Percentiles rank a stretch among this genome's conserved stretches.
These are phyloP conservation scores for Hibiscus mutabilis DNA, from an alignment of 345 rosid genomes.

Conservation along the genomic window DNA sequence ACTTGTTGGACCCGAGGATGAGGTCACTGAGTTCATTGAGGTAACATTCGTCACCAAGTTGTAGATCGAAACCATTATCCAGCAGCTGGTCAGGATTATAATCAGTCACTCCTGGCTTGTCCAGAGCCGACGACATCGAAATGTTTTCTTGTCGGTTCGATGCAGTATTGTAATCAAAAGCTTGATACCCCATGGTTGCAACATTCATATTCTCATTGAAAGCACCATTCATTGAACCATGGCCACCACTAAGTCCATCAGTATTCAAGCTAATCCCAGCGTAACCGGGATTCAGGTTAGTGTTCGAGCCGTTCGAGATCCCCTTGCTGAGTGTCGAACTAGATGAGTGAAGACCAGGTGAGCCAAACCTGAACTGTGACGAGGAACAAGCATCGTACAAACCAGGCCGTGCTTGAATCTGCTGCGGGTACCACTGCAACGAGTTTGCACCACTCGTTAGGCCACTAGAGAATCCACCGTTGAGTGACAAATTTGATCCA, in stretches of 20 bases:
- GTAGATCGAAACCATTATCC: background rate
- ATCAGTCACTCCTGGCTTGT: background rate
- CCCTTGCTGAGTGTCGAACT: background rate
- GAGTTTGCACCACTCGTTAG: constrained; percentile 4
- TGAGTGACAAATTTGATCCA: background rate
- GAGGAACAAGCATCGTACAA: background rate
- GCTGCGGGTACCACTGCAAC: background rate
- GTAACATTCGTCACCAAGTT: background rate
- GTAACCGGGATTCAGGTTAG: background rate
- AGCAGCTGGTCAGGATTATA: too few relatives aligned
- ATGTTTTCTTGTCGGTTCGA: background rate
- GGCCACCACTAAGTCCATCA: constrained; percentile 1
- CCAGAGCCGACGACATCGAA: background rate
- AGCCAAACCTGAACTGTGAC: background rate
- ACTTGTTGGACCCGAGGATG: constrained; percentile 8
- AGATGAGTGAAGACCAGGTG: background rate
- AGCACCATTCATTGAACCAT: background rate
- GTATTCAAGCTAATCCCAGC: too few relatives aligned
- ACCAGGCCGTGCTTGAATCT: background rate
- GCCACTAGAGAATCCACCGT: background rate
- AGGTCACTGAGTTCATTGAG: constrained; percentile 9
- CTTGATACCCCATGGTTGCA: background rate
- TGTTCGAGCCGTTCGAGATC: background rate
- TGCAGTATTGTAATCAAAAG: background rate
- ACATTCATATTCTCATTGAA: background rate